A percentile compares a stretch with the other conserved stretches of the same genome.
phyloP scores from a whole-genome alignment of 73 alveolate species.

The Paramecium primaurelia region DNA sequence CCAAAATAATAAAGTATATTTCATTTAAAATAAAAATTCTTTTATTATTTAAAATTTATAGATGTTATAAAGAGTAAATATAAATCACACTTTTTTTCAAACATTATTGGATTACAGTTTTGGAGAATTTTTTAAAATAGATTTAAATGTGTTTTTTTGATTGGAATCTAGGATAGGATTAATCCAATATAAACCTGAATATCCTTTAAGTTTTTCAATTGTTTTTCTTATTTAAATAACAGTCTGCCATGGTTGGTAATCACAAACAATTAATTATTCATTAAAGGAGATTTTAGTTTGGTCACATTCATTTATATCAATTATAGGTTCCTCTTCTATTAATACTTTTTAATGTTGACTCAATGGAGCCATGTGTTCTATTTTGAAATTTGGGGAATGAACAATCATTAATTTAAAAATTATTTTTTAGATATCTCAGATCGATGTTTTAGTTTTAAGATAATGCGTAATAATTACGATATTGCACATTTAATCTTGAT shows the following conservation, averaged over 20 bases:
- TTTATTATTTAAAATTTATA: not conserved
- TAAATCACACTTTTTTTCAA: not conserved
- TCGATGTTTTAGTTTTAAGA: not conserved
- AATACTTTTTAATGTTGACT: not conserved
- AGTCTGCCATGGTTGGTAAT: not conserved
- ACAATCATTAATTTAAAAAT: not conserved
- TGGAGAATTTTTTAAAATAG: not conserved
- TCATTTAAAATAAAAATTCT: not conserved
- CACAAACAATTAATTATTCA: not conserved
- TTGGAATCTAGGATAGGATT: not conserved
- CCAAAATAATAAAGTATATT: not conserved
- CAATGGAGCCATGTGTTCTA: not conserved
- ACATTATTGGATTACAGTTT: not conserved
- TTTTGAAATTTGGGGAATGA: not conserved
- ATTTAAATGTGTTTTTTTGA: not conserved
- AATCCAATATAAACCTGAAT: not conserved
- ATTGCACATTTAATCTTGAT: not conserved
- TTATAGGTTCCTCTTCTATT: not conserved
- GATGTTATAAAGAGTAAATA: not conserved
- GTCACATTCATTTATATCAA: not conserved
- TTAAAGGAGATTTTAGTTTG: not conserved
- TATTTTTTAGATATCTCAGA: not conserved
- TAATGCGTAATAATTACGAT: not conserved
- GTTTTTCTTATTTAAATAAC: not conserved
- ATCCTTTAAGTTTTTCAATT: not conserved